Evolutionary conservation across 768 basidiomycete genomes (phyloP).

Genomic region (Mrakia blollopis): DNA sequence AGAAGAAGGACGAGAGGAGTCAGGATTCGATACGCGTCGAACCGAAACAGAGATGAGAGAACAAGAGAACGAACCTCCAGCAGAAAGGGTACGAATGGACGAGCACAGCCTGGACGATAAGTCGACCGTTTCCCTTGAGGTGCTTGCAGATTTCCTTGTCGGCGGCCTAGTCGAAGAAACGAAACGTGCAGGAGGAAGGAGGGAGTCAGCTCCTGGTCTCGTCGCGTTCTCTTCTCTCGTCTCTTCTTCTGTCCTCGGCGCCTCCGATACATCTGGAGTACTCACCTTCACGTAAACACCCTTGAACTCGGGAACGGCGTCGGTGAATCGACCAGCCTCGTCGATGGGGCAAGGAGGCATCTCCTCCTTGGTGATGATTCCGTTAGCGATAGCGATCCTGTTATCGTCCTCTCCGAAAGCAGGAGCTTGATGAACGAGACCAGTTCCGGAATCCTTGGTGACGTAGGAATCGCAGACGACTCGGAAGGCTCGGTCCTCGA

Average conservation of each 20-base stretch:
- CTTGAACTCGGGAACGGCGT: slow-evolving; percentile 80
- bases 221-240: not conserved
- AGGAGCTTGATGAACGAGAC: slow-evolving; percentile 97
- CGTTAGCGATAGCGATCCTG: slow-evolving; percentile 78
- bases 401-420: slow-evolving; percentile 99
- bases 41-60: not conserved
- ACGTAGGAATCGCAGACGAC: slow-evolving; percentile 90
- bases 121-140: slow-evolving; percentile 76
- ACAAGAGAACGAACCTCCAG: slow-evolving; percentile 79
- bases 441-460: slow-evolving; percentile 86
- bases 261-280: not conserved
- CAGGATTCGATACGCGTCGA: slow-evolving; percentile 17
- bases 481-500: slow-evolving; percentile 80
- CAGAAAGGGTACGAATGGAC: slow-evolving; percentile 95
- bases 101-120: slow-evolving; percentile 79
- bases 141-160: slow-evolving; percentile 91
- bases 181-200: not conserved
- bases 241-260: not conserved
- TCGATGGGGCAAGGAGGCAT: slow-evolving; percentile 96
- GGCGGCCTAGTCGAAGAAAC: slow-evolving; percentile 57
- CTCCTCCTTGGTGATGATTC: slow-evolving; percentile 76
- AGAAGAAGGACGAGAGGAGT: not conserved
- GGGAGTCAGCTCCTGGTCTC: not conserved
- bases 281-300: slow-evolving; percentile 84
- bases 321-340: slow-evolving; percentile 79